Evolutionary conservation across 208 protist genomes (phyloP).

Genomic region (Acanthamoeba triangularis): DNA sequence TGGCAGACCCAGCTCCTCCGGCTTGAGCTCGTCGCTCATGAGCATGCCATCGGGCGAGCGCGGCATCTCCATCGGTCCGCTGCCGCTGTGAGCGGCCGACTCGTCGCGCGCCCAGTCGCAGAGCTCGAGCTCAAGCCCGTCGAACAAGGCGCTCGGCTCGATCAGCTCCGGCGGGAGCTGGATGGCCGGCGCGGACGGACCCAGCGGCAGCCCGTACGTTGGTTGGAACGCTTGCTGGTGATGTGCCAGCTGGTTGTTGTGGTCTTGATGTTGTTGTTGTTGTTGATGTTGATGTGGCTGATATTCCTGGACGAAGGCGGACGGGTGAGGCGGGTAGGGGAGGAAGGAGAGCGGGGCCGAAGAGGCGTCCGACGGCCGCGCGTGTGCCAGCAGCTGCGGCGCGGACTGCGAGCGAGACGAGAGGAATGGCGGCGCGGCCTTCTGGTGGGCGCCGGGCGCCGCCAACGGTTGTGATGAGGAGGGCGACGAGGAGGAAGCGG

Average conservation of each 20-base stretch:
- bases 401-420: not conserved
- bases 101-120: not conserved
- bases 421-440: not conserved
- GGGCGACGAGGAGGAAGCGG: no score
- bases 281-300: not conserved
- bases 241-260: not conserved
- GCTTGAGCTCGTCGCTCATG: conserved; percentile 15
- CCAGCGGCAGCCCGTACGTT: not conserved
- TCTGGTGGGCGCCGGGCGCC: not conserved
- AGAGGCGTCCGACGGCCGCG: not conserved
- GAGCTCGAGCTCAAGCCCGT: not conserved
- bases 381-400: not conserved
- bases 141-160: not conserved
- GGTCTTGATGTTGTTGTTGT: no score
- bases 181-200: not conserved
- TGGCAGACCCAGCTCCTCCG: not conserved
- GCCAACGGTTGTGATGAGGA: no score
- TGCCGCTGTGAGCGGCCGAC: not conserved
- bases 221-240: not conserved
- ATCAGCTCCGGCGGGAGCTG: not conserved
- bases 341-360: not conserved
- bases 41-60: conserved; percentile 5
- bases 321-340: not conserved
- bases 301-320: not conserved
- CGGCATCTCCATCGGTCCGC: not conserved